Evolutionary conservation across 768 basidiomycete species (phyloP), one percentile per base, ranked within the genome.

Genomic region (Pulveroboletus sp.): DNA sequence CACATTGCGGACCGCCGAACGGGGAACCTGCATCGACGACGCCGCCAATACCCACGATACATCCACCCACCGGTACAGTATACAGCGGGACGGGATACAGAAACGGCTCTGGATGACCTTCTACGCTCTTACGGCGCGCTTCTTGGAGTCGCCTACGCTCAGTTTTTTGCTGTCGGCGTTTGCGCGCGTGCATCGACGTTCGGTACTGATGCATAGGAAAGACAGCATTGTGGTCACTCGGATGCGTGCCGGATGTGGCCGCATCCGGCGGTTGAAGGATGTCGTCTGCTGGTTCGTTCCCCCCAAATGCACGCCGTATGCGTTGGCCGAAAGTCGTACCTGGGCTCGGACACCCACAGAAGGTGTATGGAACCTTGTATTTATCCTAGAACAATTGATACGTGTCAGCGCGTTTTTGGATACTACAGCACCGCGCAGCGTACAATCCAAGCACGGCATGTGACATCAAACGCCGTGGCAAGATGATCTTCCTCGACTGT

Each of bases 321-420:
- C 67, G 68, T 53, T 76, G 71, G 1, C 72, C 70, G 11, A 81
- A 68, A 3, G 70, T 76, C 71, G 12, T 43, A 3, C 57, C 76
- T 0, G 77, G 76, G 1, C 71, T 66, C 3, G 79, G 76, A 51
- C 82, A 83, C 2, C 82, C 82, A 49, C 83, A 84, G 56, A 78
- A 69, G 6, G 72, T 76, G 64, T 85, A 85, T 2, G 73, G 72
- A 4, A 80, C 62, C 5, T 68, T 64, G 59, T 78, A 84, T 13
- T 76, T 75, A 19, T 68, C 61, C 73, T 78, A 30, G 2, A 19
- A 1, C 1, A 23, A 13, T 20, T 14, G 27, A 13, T 38, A 9
- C 4, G 1, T 4, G 17, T 48, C 5, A 48, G 40, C 16, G 20
- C 23, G 13, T 9, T 30, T 40, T 16, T 42, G 41, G 5, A 31